These are phyloP conservation scores for Aspergillus sp. DNA, from an alignment of 2,329 filamentous ascomycete genomes.

Conservation along the genomic window DNA sequence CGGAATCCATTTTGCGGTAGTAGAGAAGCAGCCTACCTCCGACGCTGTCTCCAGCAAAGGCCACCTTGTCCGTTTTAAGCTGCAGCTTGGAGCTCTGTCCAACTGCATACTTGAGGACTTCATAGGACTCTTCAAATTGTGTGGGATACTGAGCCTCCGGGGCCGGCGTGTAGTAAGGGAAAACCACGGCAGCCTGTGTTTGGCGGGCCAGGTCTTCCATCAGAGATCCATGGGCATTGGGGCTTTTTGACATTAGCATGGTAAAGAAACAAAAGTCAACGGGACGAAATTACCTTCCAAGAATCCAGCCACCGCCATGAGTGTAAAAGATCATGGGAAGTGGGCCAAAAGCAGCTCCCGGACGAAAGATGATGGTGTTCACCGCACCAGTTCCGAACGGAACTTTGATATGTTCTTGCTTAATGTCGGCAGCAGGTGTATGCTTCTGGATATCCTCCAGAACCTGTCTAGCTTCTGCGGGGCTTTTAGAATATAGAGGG, in stretches of 20 bases:
- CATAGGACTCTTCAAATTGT: slow-evolving; percentile 12
- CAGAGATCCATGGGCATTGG: slow-evolving; percentile 3
- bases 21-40: not conserved
- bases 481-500: not conserved
- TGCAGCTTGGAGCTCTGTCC: not conserved
- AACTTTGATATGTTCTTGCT: not conserved
- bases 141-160: slow-evolving; percentile 9
- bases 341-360: not conserved
- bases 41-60: not conserved
- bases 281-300: slow-evolving; percentile 7
- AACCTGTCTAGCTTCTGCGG: not conserved
- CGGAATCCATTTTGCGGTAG: not conserved
- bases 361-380: not conserved
- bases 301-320: slow-evolving; percentile 13
- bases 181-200: slow-evolving; percentile 6
- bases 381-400: not conserved
- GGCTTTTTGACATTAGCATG: not conserved
- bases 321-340: slow-evolving; percentile 12
- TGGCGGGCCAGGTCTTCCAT: slow-evolving; percentile 10
- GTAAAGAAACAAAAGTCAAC: not conserved
- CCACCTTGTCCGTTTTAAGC: not conserved
- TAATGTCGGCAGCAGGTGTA: not conserved
- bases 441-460: not conserved
- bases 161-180: slow-evolving; percentile 8
- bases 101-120: slow-evolving; percentile 6